A percentile compares a stretch with the other conserved stretches of the same genome.
Evolutionary conservation across 495 filamentous ascomycete species (phyloP).

Genomic region (Cercophora sp.): DNA sequence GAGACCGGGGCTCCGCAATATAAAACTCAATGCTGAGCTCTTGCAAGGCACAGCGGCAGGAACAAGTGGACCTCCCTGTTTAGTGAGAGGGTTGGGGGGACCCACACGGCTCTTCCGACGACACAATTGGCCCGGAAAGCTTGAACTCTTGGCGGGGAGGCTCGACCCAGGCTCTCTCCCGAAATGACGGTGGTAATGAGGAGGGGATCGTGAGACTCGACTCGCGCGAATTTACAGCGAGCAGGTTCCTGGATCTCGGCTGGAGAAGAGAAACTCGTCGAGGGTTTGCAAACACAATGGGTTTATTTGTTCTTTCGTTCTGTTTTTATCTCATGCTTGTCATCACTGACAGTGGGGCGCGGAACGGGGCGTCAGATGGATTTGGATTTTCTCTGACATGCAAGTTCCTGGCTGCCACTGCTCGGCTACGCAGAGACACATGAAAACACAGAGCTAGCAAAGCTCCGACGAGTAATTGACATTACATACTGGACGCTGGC

Average conservation of each 20-base stretch:
- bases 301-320: not conserved
- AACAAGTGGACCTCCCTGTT: slow-evolving; percentile 25
- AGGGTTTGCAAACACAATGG: not conserved
- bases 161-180: slow-evolving; percentile 6
- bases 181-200: slow-evolving; percentile 8
- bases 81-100: slow-evolving; percentile 8
- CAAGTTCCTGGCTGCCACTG: not conserved
- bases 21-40: slow-evolving; percentile 29
- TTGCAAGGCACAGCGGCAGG: slow-evolving; percentile 19
- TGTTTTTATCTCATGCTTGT: not conserved
- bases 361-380: too few species aligned
- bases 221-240: not conserved
- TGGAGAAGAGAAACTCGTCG: too few species aligned
- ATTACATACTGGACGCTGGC: not conserved
- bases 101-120: not conserved
- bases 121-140: not conserved
- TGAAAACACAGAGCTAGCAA: not conserved
- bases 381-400: not conserved
- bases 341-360: too few species aligned
- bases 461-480: not conserved
- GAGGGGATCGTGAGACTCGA: slow-evolving; percentile 10
- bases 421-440: not conserved
- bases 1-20: slow-evolving; percentile 22
- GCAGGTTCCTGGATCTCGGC: too few species aligned
- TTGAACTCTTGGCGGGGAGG: slow-evolving; percentile 1